Conservation (phyloP, 768 basidiomycete genomes). For the Psilocybe sp. region DNA sequence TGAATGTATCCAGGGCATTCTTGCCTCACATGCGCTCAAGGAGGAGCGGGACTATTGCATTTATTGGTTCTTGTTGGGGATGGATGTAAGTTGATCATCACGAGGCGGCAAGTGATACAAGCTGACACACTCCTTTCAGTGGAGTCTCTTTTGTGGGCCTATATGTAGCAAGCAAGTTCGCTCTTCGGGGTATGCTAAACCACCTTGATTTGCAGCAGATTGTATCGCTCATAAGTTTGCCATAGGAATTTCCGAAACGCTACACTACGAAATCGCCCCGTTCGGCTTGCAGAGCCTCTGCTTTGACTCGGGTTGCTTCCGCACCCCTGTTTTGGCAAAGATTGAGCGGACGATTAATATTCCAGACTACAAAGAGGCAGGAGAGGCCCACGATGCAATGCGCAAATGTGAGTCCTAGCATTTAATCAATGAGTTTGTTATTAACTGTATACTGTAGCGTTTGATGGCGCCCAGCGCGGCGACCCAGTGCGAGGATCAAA, state of each 20-base stretch:
- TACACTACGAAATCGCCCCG: slow-evolving; percentile 33
- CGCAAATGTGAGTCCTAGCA: slow-evolving; percentile 20
- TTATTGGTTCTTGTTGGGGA: slow-evolving; percentile 36
- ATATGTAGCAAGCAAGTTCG: slow-evolving; percentile 38
- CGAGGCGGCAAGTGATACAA: neutral
- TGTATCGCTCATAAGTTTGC: neutral
- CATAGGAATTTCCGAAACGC: slow-evolving; percentile 27
- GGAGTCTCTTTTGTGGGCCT: slow-evolving; percentile 30
- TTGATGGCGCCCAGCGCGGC: slow-evolving; percentile 30
- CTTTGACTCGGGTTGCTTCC: slow-evolving; percentile 38
- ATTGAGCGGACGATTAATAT: slow-evolving; percentile 27
- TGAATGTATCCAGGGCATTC: slow-evolving; percentile 44
- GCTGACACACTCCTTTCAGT: neutral
- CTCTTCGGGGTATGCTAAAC: slow-evolving; percentile 24
- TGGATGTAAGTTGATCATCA: slow-evolving; percentile 27
- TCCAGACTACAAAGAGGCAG: slow-evolving; percentile 26
- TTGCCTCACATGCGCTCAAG: slow-evolving; percentile 44
- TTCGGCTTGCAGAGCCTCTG: slow-evolving; percentile 34
- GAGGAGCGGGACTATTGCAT: slow-evolving; percentile 38
- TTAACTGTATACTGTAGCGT: slow-evolving; percentile 17
- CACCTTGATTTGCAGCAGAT: neutral
- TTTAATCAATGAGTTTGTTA: neutral
- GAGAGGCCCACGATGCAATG: slow-evolving; percentile 20
- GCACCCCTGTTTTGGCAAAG: slow-evolving; percentile 27
- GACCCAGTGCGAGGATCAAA: slow-evolving; percentile 30